phyloP scores from a whole-genome alignment of 768 basidiomycete genomes.

The Crepidotus variabilis region DNA sequence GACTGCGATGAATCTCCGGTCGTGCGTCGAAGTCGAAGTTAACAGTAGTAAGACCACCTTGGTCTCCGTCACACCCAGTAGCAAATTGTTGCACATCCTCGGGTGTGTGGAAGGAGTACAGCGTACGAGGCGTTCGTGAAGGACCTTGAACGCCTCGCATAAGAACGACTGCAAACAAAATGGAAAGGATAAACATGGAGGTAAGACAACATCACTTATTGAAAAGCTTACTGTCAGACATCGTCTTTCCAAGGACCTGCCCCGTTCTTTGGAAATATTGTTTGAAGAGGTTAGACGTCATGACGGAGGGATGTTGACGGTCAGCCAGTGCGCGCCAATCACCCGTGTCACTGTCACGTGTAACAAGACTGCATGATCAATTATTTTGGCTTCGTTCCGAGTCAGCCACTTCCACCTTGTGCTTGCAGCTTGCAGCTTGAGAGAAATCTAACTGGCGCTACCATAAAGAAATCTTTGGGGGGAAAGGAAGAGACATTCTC shows the following conservation, averaged over 20 bases:
- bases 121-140: slow-evolving; percentile 53
- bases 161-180: slow-evolving; percentile 46
- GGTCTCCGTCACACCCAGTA: slow-evolving; percentile 83
- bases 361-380: no score
- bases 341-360: no score
- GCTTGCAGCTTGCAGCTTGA: no score
- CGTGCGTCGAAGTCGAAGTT: slow-evolving; percentile 65
- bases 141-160: slow-evolving; percentile 77
- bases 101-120: slow-evolving; percentile 61
- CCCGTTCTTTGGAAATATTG: slow-evolving; percentile 36
- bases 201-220: not conserved
- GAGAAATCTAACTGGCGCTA: no score
- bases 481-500: no score
- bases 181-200: not conserved
- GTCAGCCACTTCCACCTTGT: no score
- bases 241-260: slow-evolving; percentile 30
- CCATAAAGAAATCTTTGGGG: no score
- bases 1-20: slow-evolving; percentile 38
- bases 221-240: slow-evolving; percentile 29
- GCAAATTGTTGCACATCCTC: slow-evolving; percentile 63
- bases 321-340: no score
- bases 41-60: slow-evolving; percentile 81
- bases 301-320: slow-evolving; percentile 11
- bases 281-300: slow-evolving; percentile 28
- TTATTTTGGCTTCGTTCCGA: no score